These are phyloP conservation scores for Colletotrichum shisoi DNA, from an alignment of 2,329 filamentous ascomycete genomes.

Conservation along the genomic window DNA sequence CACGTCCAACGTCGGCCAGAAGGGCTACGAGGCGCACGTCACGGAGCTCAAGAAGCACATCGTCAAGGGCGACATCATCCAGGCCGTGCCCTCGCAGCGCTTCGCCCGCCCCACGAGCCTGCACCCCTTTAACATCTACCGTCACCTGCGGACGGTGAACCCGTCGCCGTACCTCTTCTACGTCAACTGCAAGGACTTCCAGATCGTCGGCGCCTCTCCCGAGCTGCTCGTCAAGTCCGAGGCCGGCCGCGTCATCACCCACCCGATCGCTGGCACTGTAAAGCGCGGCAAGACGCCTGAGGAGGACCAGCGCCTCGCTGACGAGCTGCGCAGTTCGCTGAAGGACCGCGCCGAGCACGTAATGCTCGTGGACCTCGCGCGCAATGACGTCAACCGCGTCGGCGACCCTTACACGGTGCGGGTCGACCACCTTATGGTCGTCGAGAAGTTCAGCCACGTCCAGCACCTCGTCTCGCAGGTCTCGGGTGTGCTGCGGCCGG, in stretches of 20 bases:
- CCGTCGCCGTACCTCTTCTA: constrained; percentile 98
- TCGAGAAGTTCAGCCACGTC: constrained; percentile 94
- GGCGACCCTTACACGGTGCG: constrained; percentile 89
- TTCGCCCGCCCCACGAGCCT: constrained; percentile 87
- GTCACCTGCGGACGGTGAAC: constrained; percentile 94
- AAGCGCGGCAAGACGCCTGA: constrained; percentile 81
- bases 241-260: constrained; percentile 85
- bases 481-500: constrained; percentile 83
- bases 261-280: constrained; percentile 96
- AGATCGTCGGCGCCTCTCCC: constrained; percentile 93
- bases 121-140: constrained; percentile 98
- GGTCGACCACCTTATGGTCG: constrained; percentile 93
- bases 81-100: constrained; percentile 93
- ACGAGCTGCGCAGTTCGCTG: constrained; percentile 77
- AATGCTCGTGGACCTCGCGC: constrained; percentile 95
- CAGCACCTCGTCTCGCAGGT: constrained; percentile 98
- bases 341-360: constrained; percentile 96
- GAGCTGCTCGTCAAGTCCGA: constrained; percentile 95
- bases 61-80: constrained; percentile 90
- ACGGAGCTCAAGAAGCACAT: constrained; percentile 89
- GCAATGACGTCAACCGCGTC: constrained; percentile 96
- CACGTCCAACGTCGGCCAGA: constrained; percentile 87
- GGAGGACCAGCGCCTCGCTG: constrained; percentile 81
- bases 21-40: constrained; percentile 92
- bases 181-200: constrained; percentile 88